A percentile compares a stretch with the other conserved stretches of the same genome.
These are phyloP conservation scores for Chlorella sorokiniana DNA, from an alignment of 139 green algal species.

Conservation along the genomic window DNA sequence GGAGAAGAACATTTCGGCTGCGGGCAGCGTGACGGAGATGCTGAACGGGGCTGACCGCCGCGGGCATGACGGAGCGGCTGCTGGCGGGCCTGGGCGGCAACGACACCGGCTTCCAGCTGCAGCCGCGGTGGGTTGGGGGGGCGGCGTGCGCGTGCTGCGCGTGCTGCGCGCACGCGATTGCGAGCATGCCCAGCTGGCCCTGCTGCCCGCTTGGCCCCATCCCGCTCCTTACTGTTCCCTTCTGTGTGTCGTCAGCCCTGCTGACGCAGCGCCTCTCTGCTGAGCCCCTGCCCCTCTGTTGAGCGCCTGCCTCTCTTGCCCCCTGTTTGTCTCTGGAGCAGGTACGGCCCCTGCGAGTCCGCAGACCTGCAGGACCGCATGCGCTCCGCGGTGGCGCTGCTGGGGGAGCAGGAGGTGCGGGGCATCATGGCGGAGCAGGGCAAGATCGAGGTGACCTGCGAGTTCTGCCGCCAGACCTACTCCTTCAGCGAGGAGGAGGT, in stretches of 20 bases:
- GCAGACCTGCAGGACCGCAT: constrained; percentile 69
- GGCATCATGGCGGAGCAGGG: constrained; percentile 78
- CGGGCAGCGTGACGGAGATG: constrained; percentile 69
- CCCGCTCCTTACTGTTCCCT: neutral
- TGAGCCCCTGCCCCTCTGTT: neutral
- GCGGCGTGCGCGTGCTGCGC: no score
- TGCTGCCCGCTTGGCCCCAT: neutral
- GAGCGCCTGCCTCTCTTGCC: neutral
- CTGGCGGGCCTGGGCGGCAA: constrained; percentile 65
- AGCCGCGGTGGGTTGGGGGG: constrained; percentile 41
- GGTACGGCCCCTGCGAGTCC: constrained; percentile 82
- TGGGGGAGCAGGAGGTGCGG: constrained; percentile 55
- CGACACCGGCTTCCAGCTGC: constrained; percentile 50
- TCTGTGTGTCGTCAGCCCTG: neutral
- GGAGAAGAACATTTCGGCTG: constrained; percentile 72
- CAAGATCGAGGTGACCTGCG: constrained; percentile 56
- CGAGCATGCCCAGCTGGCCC: neutral
- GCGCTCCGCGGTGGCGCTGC: constrained; percentile 51
- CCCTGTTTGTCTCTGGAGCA: neutral
- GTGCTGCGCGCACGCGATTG: neutral
- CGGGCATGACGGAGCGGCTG: constrained; percentile 70
- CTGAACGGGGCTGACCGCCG: constrained; percentile 62
- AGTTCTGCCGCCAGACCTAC: neutral
- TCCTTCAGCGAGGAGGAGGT: neutral
- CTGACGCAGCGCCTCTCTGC: neutral